Evolutionary conservation across 108 stramenopile genomes (phyloP).

Genomic region (Skeletonema menzelii): DNA sequence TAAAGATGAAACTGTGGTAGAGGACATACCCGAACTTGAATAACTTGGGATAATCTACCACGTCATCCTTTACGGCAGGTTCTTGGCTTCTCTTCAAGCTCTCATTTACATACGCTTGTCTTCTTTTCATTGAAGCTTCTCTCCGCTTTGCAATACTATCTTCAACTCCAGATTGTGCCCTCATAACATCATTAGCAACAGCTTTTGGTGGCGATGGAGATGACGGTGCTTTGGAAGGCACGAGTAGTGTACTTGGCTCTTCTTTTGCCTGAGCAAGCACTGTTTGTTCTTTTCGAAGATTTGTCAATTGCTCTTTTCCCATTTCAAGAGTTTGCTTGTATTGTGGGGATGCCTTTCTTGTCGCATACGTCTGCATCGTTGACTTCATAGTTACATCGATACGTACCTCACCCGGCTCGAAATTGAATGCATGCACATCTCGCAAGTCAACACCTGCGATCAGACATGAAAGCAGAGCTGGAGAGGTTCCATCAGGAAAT

Average conservation of each 20-base stretch:
- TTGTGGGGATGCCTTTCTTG: background rate
- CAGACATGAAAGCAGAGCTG: slow-evolving; percentile 49
- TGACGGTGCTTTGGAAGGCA: background rate
- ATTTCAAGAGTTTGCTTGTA: background rate
- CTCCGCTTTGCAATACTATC: background rate
- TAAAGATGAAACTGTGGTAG: background rate
- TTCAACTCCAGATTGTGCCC: background rate
- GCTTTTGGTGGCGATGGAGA: background rate
- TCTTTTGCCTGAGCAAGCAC: background rate
- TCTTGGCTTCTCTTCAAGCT: background rate
- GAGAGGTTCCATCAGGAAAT: slow-evolving; percentile 62
- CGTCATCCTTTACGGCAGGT: background rate
- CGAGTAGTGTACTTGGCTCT: background rate
- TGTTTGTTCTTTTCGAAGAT: background rate
- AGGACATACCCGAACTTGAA: background rate
- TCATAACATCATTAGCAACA: background rate
- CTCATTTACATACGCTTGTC: slow-evolving; percentile 1
- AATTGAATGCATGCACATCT: slow-evolving; percentile 48
- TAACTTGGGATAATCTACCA: background rate
- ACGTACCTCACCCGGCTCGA: slow-evolving; percentile 52
- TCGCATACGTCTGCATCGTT: slow-evolving; percentile 1
- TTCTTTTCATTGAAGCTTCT: background rate
- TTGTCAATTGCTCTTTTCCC: slow-evolving; percentile 1
- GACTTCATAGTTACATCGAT: slow-evolving; percentile 38
- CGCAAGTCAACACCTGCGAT: slow-evolving; percentile 58